Percentiles rank a stretch among this genome's conserved stretches.
Conservation (phyloP, 257 asterid genomes). For the Nicotiana tomentosiformis region DNA sequence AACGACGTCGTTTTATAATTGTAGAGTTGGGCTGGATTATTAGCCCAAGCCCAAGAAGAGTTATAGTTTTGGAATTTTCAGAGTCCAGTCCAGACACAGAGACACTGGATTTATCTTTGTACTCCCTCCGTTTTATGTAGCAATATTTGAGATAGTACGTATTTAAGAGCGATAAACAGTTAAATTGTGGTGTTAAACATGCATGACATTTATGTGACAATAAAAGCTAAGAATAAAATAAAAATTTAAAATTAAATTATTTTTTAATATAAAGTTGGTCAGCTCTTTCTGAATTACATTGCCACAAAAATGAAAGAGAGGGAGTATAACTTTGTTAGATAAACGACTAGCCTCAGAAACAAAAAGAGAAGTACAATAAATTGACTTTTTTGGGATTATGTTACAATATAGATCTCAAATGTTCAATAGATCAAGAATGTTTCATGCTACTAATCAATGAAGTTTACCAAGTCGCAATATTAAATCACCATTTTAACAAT, state of each 20-base stretch:
- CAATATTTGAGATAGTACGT: too few relatives aligned
- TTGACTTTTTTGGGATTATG: background rate
- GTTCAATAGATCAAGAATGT: background rate
- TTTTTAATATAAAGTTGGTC: background rate
- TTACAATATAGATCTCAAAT: background rate
- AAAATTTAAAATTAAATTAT: background rate
- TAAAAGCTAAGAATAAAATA: background rate
- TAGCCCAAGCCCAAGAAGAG: background rate
- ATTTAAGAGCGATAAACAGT: too few relatives aligned
- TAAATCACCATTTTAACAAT: background rate
- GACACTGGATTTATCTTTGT: background rate
- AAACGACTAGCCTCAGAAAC: background rate
- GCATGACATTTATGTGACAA: background rate
- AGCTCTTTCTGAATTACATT: too few relatives aligned
- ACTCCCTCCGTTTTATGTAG: too few relatives aligned
- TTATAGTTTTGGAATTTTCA: background rate
- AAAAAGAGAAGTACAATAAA: background rate
- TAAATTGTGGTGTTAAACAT: background rate
- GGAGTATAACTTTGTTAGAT: background rate
- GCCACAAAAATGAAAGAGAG: background rate
- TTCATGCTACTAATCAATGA: background rate
- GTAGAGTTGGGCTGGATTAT: background rate
- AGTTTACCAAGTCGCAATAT: background rate
- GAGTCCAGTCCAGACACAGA: background rate
- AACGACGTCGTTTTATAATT: background rate